Base-by-base conservation (phyloP, 805 yeast genomes). In the Ascoidea tarda region DNA sequence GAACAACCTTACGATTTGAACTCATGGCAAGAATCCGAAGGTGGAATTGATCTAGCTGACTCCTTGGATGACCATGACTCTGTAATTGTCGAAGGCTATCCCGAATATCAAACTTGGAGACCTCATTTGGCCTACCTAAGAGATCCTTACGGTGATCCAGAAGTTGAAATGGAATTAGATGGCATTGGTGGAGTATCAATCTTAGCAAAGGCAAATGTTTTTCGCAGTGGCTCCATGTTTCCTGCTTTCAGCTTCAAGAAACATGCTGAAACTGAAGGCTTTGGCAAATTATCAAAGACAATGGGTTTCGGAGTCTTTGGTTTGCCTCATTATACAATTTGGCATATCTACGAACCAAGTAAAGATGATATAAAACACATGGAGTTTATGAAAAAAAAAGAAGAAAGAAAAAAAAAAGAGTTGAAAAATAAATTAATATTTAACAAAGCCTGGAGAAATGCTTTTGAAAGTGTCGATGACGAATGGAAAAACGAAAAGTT, bases 161-260 rank as follows among this genome's bases (percentile, higher is more conserved):
- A 87, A 63, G 91, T 84, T 48, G 96, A 88, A 63, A 84, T 91
- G 84, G 90, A 84, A 53, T 72, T 91, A 57, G 98, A 91, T 67
- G 99, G 99, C 51, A 89, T 91, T 60, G 99, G 99, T 32, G 99
- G 98, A 58, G 99, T 91, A 48, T 87, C 96, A 0, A 89, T 93
- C 58, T 72, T 91, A 59, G 77, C 95, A 48, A 87, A 85, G 65
- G 97, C 96, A 2, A 71, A 73, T 49, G 96, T 91, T 2, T 91
- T 91, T 72, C 75, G 88, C 58, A 70, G 77, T 32, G 99, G 99
- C 10, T 82, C 95, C 2, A 95, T 88, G 69, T 91, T 90, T 76
- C 98, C 99, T 6, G 98, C 96, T 1, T 91, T 91, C 64, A 87
- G 96, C 45, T 91, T 88, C 68, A 86, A 87, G 67, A 88, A 87